These are phyloP conservation scores for Naganishia vaughanmartiniae DNA, from an alignment of 768 basidiomycete species.

Conservation along the genomic window DNA sequence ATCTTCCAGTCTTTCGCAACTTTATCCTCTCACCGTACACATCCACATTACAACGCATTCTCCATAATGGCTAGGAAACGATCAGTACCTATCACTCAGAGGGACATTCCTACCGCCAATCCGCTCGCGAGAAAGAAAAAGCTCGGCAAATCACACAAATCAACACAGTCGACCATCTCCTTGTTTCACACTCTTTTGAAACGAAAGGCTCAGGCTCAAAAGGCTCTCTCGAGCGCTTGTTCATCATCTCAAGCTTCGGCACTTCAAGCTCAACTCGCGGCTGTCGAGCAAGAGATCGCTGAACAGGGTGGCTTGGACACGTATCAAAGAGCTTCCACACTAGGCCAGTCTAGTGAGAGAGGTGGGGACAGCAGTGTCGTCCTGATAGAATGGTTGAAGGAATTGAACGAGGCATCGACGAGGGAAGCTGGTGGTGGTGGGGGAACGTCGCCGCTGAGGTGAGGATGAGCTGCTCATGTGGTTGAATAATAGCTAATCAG, in stretches of 20 bases:
- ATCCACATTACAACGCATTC: background rate
- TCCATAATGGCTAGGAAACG: constrained; percentile 8
- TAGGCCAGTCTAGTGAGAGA: constrained; percentile 75
- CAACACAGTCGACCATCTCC: constrained; percentile 72
- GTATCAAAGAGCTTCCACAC: constrained; percentile 78
- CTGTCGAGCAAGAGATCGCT: constrained; percentile 65
- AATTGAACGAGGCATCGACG: constrained; percentile 49
- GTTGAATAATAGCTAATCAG: background rate
- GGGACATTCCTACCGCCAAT: background rate
- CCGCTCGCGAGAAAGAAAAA: background rate
- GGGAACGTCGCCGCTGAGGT: background rate
- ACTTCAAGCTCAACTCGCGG: constrained; percentile 53
- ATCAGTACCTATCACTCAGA: constrained; percentile 9
- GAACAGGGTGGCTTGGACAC: constrained; percentile 71
- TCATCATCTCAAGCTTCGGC: constrained; percentile 33
- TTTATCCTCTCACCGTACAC: background rate
- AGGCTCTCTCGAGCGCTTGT: constrained; percentile 7
- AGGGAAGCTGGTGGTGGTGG: constrained; percentile 25
- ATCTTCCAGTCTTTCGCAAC: background rate
- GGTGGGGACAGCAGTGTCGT: constrained; percentile 87
- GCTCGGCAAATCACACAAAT: constrained; percentile 45
- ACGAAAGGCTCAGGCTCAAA: constrained; percentile 61
- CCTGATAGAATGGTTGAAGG: constrained; percentile 71
- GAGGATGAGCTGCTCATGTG: background rate
- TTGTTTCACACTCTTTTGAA: constrained; percentile 78